These are phyloP conservation scores for Globisporangium perplexum DNA, from an alignment of 352 stramenopile species.

Conservation along the genomic window DNA sequence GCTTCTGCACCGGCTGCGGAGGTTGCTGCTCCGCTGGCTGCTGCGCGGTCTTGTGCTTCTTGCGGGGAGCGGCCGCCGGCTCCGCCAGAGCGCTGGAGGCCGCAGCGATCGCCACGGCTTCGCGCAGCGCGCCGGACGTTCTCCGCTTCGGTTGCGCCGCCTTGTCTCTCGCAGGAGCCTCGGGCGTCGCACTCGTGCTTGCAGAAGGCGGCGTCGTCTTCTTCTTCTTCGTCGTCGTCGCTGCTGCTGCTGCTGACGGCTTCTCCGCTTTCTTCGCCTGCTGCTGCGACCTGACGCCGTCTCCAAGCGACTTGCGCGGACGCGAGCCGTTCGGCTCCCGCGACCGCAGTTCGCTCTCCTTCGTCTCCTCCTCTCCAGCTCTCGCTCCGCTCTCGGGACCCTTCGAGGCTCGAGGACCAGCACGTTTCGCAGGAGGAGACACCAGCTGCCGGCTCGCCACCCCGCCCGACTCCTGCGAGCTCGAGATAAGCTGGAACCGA, in stretches of 20 bases:
- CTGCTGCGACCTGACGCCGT: neutral
- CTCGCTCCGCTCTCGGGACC: neutral
- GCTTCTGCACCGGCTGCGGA: neutral
- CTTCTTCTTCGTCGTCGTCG: neutral
- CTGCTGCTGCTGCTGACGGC: neutral
- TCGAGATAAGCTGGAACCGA: neutral
- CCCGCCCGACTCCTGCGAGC: neutral
- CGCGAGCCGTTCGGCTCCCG: neutral
- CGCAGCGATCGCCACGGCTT: conserved; percentile 3
- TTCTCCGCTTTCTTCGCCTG: neutral
- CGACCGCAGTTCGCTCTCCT: conserved; percentile 2
- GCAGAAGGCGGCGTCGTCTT: too few species aligned
- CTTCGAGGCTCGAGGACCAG: too few species aligned
- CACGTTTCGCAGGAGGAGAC: neutral
- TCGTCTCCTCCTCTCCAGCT: conserved; percentile 6
- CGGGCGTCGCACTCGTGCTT: neutral
- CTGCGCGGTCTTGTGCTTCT: conserved; percentile 2
- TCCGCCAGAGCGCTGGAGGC: neutral
- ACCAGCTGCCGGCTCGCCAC: neutral
- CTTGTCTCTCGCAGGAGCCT: neutral
- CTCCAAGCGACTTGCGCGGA: neutral
- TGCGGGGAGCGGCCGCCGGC: neutral
- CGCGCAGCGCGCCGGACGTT: conserved; percentile 4
- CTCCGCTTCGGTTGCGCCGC: conserved; percentile 12
- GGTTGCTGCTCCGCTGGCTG: neutral